Base-by-base conservation (phyloP, 108 stramenopile species). In the Skeletonema tropicum region DNA sequence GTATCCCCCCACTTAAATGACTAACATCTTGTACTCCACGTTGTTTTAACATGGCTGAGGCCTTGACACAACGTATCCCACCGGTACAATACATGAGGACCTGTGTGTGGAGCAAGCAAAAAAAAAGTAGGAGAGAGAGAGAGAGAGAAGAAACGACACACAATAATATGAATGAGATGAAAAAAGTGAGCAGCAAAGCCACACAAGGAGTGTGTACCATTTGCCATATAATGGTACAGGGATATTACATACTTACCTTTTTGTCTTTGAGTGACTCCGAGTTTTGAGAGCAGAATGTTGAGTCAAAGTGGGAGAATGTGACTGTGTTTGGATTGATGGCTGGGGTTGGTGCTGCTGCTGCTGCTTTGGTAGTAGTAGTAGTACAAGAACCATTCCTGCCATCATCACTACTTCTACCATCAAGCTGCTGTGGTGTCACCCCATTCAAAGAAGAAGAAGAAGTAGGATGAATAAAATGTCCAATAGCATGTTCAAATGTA, bases 31-130 rank as follows among this genome's bases (percentile, higher is more conserved):
- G 32, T 0, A 89, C 89, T 4, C 88, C 90, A 17, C 85, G 60
- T 61, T 85, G 83, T 62, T 85, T 87, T 42, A 93, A 60, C 89
- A 93, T 90, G 15, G 79, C 87, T 0, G 84, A 82, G 13, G 92
- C 90, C 79, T 93, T 93, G 70, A 90, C 89, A 45, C 92, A 93
- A 0, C 90, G 74, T 39, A 90, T 90, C 10, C 94, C 96, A 13
- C 97, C 97, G 13, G 97, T 97, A 80, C 97, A 97, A 70, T 97
- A 97, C 95, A 97, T 96, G 45, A 97, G 74, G 1, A 29, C 26
- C 26, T 29, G 26, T 29, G 2, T 29, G 1, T 29, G n/a, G n/a
- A n/a, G n/a, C n/a, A n/a, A n/a, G n/a, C n/a, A n/a, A n/a, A n/a
- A n/a, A n/a, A n/a, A n/a, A 29, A 29, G 26, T 2, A 29, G 1